Evolutionary conservation across 2,329 filamentous ascomycete genomes (phyloP), one percentile per base, ranked within the genome.

Genomic region (Calonectria fujianensis): DNA sequence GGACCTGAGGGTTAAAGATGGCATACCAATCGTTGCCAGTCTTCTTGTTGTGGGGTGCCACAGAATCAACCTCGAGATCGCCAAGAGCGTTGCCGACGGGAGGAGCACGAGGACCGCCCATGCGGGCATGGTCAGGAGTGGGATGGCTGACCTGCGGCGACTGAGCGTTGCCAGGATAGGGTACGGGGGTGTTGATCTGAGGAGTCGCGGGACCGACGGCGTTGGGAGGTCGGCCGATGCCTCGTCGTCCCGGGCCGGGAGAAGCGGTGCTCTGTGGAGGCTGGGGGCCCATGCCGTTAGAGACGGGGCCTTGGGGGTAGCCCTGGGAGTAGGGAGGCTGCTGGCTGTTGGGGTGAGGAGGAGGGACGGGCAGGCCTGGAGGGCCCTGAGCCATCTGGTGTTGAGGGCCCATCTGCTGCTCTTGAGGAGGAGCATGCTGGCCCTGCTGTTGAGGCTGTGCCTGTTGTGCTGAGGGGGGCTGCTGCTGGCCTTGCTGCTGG

Each of bases 1-100:
- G 95, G 48, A 98, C 94, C 73, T 94, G 92, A 57, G 96, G 96
- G 86, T 99, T 98, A 90, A 98, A 99, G 78, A 98, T 95, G 57
- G 95, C 96, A 84, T 97, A 98, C 97, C 97, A 99, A 84, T 98
- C 97, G 57, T 91, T 89, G 37, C 95, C 94, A 72, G 95, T 94
- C 84, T 96, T 96, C 90, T 98, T 98, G 77, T 96, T 92, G 80
- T 96, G 93, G 2, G 94, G 91, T 37, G 96, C 95, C 51, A 98
- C 90, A 75, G 95, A 92, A 75, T 98, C 96, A 9, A 94, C 92
- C 80, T 98, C 95, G 74, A 98, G 90, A 78, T 98, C 96, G 67
- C 95, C 95, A 35, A 98, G 90, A 69, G 94, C 91, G 80, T 91
- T 91, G 83, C 89, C 89, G 82, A 89, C 86, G 77, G 87, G 90